phyloP scores from a whole-genome alignment of 345 rosid species.

The Noccaea caerulescens region DNA sequence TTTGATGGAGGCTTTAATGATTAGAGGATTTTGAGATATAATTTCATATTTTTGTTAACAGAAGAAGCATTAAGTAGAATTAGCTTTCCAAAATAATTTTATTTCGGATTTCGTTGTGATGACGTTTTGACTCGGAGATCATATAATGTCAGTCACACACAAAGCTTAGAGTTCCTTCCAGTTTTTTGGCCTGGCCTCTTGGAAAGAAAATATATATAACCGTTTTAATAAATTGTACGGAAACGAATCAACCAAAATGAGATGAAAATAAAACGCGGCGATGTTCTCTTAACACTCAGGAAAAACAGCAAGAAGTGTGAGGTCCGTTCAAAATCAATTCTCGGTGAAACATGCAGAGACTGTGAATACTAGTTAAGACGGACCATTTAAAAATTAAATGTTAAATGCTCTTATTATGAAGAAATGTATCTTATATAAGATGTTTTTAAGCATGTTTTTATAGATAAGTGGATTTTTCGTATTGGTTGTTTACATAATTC shows the following conservation, averaged over 20 bases:
- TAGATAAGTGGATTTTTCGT: no score
- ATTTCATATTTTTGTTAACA: conserved; percentile 26
- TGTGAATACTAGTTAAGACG: no score
- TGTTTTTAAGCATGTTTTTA: no score
- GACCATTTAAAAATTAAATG: no score
- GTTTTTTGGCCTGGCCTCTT: neutral
- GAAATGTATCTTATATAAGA: no score
- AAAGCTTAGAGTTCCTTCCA: conserved; percentile 17
- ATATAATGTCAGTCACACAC: conserved; percentile 5
- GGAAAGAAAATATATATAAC: neutral
- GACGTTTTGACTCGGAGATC: conserved; percentile 6
- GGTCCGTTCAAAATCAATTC: no score
- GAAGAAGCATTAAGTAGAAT: conserved; percentile 20
- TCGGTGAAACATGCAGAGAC: no score
- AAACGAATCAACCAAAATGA: neutral
- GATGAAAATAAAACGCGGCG: neutral
- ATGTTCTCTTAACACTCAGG: neutral
- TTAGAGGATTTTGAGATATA: conserved; percentile 18
- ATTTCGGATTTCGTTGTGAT: conserved; percentile 8
- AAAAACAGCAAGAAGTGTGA: conserved; percentile 6
- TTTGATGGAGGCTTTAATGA: conserved; percentile 10
- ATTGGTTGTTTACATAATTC: no score
- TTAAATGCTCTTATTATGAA: no score
- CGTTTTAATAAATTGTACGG: neutral
- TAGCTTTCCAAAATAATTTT: conserved; percentile 23